Base-by-base conservation (phyloP, 208 protist genomes). In the Phytomonas sp. region DNA sequence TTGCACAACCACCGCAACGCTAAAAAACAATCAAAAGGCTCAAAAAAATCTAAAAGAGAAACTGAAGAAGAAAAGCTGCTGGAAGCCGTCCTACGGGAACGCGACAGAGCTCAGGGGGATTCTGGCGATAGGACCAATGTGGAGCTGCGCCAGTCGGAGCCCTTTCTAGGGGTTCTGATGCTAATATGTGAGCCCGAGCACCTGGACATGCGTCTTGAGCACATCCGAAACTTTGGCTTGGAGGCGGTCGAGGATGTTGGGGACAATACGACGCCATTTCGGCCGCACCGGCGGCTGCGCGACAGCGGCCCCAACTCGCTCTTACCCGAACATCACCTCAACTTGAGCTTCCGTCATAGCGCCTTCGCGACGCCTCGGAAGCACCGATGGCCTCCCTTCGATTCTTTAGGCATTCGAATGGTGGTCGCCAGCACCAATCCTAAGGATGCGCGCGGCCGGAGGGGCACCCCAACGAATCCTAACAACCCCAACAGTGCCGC, bases 221-320 rank as follows among this genome's bases (percentile, higher is more conserved):
- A 86, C 19, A 86, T 93, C 61, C 77, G 81, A 29, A 73, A 77
- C 64, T 95, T 95, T 78, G 91, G 91, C 26, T 56, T 68, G 23
- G 73, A 76, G 16, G 84, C 88, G 0, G 86, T 95, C 34, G 89
- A 93, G 75, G 89, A 95, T 76, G 76, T 91, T 61, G 89, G 89
- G 7, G 89, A 95, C 69, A 80, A 82, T 32, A 64, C 72, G 29
- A 82, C 78, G 14, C 68, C 76, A 29, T 80, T 83, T 26, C 77
- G 80, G 36, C 69, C 79, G 30, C 85, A 88, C 45, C 83, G 76
- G 14, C 79, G 77, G 32, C 70, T 78, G 31, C 73, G 66, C n/a
- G 79, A 86, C 69, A 85, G 69, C 32, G 74, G 72, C 72, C 77
- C 67, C 60, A 76, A 74, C 30, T 87, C 86, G 10, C 77, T 94